phyloP scores from a whole-genome alignment of 176 grass and related monocot genomes.

The Microstegium vimineum region DNA sequence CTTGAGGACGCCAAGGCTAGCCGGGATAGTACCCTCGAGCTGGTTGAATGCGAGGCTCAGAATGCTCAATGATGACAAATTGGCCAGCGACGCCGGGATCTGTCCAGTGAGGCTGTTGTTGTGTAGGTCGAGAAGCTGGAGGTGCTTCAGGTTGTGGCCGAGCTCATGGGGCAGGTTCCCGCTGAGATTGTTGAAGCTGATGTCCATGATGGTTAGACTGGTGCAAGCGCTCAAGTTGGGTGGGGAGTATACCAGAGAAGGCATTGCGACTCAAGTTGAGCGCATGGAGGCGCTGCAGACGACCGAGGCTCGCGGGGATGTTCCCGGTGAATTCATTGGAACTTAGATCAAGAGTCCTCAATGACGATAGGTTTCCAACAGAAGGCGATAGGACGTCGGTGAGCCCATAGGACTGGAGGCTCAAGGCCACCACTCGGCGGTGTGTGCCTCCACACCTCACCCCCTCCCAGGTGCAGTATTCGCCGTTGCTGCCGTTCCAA shows the following conservation, averaged over 20 bases:
- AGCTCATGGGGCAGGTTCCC: background rate
- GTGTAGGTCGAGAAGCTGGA: background rate
- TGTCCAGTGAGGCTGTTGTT: background rate
- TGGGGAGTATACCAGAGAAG: too few relatives aligned
- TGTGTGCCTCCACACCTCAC: background rate
- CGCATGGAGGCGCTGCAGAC: too few relatives aligned
- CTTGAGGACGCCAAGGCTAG: background rate
- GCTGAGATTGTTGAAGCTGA: background rate
- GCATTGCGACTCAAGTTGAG: too few relatives aligned
- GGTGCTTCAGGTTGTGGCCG: background rate
- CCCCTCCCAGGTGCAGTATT: background rate
- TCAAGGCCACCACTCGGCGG: background rate
- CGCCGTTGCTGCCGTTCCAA: background rate
- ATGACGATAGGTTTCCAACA: too few relatives aligned
- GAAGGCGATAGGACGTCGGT: too few relatives aligned
- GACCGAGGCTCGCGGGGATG: too few relatives aligned
- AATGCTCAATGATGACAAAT: background rate
- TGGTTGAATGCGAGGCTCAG: background rate
- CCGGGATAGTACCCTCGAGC: background rate
- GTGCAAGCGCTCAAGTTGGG: constrained; percentile 2
- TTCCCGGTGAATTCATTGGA: too few relatives aligned
- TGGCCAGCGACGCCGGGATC: background rate
- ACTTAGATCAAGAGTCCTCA: too few relatives aligned
- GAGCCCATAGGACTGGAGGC: too few relatives aligned
- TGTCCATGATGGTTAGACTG: background rate